A percentile compares a stretch with the other conserved stretches of the same genome.
Evolutionary conservation across 495 filamentous ascomycete species (phyloP).

Genomic region (Platismatia glauca): DNA sequence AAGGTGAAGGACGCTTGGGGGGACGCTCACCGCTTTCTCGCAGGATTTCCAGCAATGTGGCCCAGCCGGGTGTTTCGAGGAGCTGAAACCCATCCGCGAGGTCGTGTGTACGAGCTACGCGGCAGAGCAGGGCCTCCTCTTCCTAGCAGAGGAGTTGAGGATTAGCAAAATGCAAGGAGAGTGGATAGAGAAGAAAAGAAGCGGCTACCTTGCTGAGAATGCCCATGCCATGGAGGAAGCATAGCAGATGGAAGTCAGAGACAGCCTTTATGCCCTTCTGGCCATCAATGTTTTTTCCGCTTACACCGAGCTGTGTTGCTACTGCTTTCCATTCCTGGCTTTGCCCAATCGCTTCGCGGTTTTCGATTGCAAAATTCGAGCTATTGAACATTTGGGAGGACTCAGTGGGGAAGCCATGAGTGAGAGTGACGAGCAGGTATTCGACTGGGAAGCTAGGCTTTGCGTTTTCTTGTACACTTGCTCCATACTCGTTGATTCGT

Average conservation of each 20-base stretch:
- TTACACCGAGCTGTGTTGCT: conserved; percentile 51
- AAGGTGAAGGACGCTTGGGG: conserved; percentile 65
- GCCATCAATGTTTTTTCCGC: conserved; percentile 41
- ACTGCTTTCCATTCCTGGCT: conserved; percentile 64
- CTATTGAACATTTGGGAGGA: conserved; percentile 64
- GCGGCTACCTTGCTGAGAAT: conserved; percentile 71
- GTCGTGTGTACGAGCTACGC: conserved; percentile 69
- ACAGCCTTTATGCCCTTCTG: conserved; percentile 56
- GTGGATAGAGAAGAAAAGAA: neutral
- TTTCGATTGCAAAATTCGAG: conserved; percentile 75
- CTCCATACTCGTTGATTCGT: conserved; percentile 90
- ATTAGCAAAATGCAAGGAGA: neutral
- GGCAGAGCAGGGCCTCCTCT: conserved; percentile 79
- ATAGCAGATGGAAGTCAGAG: conserved; percentile 89
- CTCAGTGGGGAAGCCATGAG: conserved; percentile 86
- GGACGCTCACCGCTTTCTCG: conserved; percentile 93
- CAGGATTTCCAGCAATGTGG: conserved; percentile 84
- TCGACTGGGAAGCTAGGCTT: conserved; percentile 95
- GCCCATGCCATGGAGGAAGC: conserved; percentile 70
- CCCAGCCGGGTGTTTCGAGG: conserved; percentile 78
- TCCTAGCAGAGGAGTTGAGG: conserved; percentile 46
- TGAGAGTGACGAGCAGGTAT: conserved; percentile 90
- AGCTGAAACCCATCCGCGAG: conserved; percentile 70
- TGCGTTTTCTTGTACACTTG: conserved; percentile 91
- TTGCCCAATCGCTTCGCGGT: conserved; percentile 75